Evolutionary conservation across 1,284 basidiomycete species (phyloP).

Genomic region (Volvariella volvacea): DNA sequence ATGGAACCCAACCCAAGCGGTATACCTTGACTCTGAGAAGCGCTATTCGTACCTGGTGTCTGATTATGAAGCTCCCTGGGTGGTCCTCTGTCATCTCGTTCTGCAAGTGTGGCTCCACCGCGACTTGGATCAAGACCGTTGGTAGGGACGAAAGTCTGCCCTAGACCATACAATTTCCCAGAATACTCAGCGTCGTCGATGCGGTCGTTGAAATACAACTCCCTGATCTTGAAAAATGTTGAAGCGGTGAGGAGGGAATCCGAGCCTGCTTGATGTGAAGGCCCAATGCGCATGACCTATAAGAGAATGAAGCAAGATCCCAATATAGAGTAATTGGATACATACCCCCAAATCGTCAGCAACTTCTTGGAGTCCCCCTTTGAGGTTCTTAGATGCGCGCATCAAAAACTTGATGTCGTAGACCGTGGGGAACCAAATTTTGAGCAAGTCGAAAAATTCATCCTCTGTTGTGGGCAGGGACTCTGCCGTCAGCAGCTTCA

Average conservation of each 20-base stretch:
- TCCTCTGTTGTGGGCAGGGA: constrained; percentile 88
- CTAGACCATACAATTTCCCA: constrained; percentile 72
- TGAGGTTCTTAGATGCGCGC: constrained; percentile 81
- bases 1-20: constrained; percentile 41
- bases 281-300: constrained; percentile 84
- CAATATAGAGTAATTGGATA: constrained; percentile 6
- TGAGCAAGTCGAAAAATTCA: constrained; percentile 85
- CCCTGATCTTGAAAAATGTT: constrained; percentile 95
- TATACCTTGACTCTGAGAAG: constrained; percentile 33
- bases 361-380: constrained; percentile 93
- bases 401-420: constrained; percentile 99
- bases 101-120: constrained; percentile 69
- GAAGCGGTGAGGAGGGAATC: constrained; percentile 91
- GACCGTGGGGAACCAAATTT: constrained; percentile 93
- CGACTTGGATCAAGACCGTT: constrained; percentile 63
- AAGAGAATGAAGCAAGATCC: neutral
- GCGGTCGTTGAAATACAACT: constrained; percentile 83
- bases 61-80: constrained; percentile 50
- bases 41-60: constrained; percentile 38
- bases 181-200: constrained; percentile 78
- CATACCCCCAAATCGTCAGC: constrained; percentile 86
- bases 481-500: constrained; percentile 88
- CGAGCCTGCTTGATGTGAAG: constrained; percentile 93
- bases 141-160: constrained; percentile 61
- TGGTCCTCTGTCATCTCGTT: constrained; percentile 62